Conservation (phyloP, 1,139 yeast genomes). For the Yamadazyma blattariae region DNA sequence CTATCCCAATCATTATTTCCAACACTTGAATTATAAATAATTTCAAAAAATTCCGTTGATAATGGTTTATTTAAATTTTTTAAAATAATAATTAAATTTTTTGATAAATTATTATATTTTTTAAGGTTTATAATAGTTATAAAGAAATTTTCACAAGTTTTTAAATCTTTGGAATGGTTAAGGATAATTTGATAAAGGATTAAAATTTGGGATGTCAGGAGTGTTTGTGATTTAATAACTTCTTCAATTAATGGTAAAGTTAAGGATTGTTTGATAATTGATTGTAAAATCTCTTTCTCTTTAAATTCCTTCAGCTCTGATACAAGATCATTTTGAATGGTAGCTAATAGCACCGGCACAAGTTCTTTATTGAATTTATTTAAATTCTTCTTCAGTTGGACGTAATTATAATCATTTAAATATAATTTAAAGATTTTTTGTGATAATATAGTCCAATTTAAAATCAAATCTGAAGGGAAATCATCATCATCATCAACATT, state of each 20-base stretch:
- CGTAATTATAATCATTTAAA: slow-evolving; percentile 19
- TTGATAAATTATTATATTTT: slow-evolving; percentile 32
- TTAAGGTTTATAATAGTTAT: slow-evolving; percentile 25
- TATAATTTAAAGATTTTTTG: slow-evolving; percentile 25
- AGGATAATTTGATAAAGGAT: slow-evolving; percentile 27
- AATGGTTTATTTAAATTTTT: slow-evolving; percentile 45
- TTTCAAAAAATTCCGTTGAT: slow-evolving; percentile 43
- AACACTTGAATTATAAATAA: slow-evolving; percentile 30
- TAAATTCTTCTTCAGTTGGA: slow-evolving; percentile 30
- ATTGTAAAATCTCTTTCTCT: slow-evolving; percentile 4
- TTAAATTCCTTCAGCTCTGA: background rate
- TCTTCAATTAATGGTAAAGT: slow-evolving; percentile 16
- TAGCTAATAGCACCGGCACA: slow-evolving; percentile 9
- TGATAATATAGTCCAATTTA: slow-evolving; percentile 22
- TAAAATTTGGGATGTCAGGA: slow-evolving; percentile 15
- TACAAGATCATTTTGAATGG: slow-evolving; percentile 13
- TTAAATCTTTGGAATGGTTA: slow-evolving; percentile 22
- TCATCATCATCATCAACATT: too few relatives aligned
- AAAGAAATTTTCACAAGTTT: slow-evolving; percentile 42
- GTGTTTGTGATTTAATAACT: slow-evolving; percentile 14
- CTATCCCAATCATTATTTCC: slow-evolving; percentile 39
- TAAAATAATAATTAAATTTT: slow-evolving; percentile 35
- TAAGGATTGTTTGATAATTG: slow-evolving; percentile 15
- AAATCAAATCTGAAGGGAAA: slow-evolving; percentile 5
- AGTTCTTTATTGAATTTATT: slow-evolving; percentile 23